A percentile compares a stretch with the other conserved stretches of the same genome.
These are phyloP conservation scores for Penicillium sp. DNA, from an alignment of 2,329 filamentous ascomycete genomes.

Conservation along the genomic window DNA sequence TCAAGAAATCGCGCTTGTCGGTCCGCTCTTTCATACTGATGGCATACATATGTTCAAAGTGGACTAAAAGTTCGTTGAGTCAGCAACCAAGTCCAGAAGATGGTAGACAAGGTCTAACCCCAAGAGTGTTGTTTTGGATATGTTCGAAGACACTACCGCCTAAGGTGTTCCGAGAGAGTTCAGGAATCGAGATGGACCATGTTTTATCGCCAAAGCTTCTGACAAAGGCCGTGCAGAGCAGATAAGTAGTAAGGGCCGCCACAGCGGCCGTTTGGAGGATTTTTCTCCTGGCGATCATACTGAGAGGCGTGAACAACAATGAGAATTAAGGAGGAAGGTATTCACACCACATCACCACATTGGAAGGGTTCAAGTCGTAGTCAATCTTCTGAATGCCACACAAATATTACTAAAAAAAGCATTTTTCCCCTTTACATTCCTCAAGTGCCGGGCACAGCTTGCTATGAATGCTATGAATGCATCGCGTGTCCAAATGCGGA, in stretches of 20 bases:
- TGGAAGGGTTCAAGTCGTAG: background rate
- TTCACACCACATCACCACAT: background rate
- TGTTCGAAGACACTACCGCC: constrained; percentile 9
- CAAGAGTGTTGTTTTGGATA: constrained; percentile 24
- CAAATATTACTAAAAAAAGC: background rate
- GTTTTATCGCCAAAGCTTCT: background rate
- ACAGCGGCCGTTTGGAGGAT: background rate
- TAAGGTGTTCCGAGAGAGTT: background rate
- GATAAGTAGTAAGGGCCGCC: background rate
- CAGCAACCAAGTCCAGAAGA: background rate
- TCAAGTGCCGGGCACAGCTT: background rate
- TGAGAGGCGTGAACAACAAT: background rate
- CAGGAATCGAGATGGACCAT: background rate
- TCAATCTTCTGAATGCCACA: background rate
- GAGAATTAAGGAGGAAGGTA: background rate
- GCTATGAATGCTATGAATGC: background rate
- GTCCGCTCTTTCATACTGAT: constrained; percentile 42
- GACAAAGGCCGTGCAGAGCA: background rate
- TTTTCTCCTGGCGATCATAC: background rate
- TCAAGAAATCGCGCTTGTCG: constrained; percentile 45
- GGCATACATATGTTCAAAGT: constrained; percentile 39
- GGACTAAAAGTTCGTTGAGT: constrained; percentile 17
- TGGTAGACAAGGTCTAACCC: constrained; percentile 11
- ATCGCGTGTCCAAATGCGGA: background rate
- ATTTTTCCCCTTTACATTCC: background rate